A percentile compares a stretch with the other conserved stretches of the same genome.
These are phyloP conservation scores for Globisporangium radiosum DNA, from an alignment of 352 stramenopile genomes.

Conservation along the genomic window DNA sequence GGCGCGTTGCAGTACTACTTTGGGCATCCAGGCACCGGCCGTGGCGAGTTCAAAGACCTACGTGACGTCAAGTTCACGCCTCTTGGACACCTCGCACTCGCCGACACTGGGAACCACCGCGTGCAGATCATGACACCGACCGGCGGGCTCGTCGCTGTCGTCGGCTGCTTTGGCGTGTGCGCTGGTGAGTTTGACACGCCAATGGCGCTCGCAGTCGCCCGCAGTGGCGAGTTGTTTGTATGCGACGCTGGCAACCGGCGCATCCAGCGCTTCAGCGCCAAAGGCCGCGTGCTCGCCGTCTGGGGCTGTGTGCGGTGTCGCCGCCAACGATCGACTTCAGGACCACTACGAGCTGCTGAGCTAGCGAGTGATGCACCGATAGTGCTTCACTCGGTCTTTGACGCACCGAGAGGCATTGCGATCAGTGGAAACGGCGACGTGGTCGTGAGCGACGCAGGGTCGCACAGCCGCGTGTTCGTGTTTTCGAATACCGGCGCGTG, in stretches of 20 bases:
- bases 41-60: conserved; percentile 44
- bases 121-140: conserved; percentile 47
- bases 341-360: not conserved
- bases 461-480: conserved; percentile 22
- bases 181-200: conserved; percentile 28
- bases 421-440: conserved; percentile 27
- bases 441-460: conserved; percentile 32
- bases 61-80: conserved; percentile 45
- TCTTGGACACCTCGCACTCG: conserved; percentile 42
- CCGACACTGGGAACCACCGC: conserved; percentile 50
- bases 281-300: conserved; percentile 26
- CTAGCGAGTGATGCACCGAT: not conserved
- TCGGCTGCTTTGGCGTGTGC: conserved; percentile 29
- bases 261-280: conserved; percentile 43
- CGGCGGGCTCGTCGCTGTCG: conserved; percentile 25
- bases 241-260: conserved; percentile 56
- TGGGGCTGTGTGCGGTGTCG: conserved; percentile 28
- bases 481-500: conserved; percentile 38
- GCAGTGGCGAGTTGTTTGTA: conserved; percentile 47
- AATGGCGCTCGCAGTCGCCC: conserved; percentile 28
- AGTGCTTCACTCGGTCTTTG: conserved; percentile 22
- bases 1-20: conserved; percentile 41
- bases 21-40: conserved; percentile 27
- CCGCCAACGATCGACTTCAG: not conserved
- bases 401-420: conserved; percentile 18